Base-by-base conservation (phyloP, 208 protist species). In the Leishmania tarentolae region DNA sequence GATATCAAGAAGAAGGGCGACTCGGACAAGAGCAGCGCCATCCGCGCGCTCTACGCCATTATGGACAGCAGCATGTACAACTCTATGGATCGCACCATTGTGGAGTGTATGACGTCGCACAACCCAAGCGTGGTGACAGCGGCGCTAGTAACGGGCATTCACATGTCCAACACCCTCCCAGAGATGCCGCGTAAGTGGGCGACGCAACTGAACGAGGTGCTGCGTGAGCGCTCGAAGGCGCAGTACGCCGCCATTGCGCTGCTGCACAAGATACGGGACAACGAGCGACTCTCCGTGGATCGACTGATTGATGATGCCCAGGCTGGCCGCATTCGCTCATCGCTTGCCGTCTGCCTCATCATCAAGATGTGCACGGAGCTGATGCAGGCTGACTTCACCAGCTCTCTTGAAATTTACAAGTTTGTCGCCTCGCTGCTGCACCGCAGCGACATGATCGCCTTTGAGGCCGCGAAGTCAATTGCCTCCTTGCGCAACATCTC, bases 211-310 rank as follows among this genome's bases (percentile, higher is more conserved):
- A 95, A 91, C 81, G 95, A 99, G 81, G 93, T 98, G 50, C 81
- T 98, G 76, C 92, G 92, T 52, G 91, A 85, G 40, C 88, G 91
- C 80, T 87, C 83, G 52, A 99, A 99, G 94, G 97, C 99, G 44
- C 98, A 99, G 93, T 99, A 99, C 88, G 97, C 99, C 57, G 95
- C 98, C 40, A 92, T 99, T 11, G 98, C 98, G 42, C 88, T 99
- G 11, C 89, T 99, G 28, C 97, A 99, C 89, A 89, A 96, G 71
- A 95, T 99, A 63, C 98, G 99, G 81, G 90, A 97, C 83, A 95
- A 98, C 81, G 99, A 99, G 86, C 91, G 97, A 15, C 89, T 99
- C 59, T 99, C 98, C 17, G 94, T 99, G 11, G 88, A 84, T 13
- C 98, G 99, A 61, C 88, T 99, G 4, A 96, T 99, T 42, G 88